Percentiles rank a stretch among this genome's conserved stretches.
These are phyloP conservation scores for Diplodia seriata DNA, from an alignment of 2,329 filamentous ascomycete species.

Conservation along the genomic window DNA sequence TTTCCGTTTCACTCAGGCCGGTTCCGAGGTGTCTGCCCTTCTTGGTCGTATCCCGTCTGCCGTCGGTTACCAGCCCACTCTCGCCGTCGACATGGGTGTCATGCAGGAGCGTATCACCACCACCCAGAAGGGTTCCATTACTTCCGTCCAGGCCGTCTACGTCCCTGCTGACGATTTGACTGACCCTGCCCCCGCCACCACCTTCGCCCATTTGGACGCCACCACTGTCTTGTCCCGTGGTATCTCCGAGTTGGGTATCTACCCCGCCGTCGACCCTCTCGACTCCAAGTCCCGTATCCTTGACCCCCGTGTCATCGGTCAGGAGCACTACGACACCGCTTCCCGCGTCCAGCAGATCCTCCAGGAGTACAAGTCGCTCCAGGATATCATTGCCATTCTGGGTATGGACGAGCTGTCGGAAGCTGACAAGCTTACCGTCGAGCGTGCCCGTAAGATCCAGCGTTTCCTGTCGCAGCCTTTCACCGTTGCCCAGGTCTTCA, in stretches of 20 bases:
- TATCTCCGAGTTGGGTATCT: constrained; percentile 99
- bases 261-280: constrained; percentile 99
- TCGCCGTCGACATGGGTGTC: constrained; percentile 97
- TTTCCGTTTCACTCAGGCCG: constrained; percentile 99
- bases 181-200: constrained; percentile 98
- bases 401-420: constrained; percentile 99
- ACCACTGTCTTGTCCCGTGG: constrained; percentile 99
- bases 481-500: constrained; percentile 86
- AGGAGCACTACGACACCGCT: constrained; percentile 97
- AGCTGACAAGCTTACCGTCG: constrained; percentile 99
- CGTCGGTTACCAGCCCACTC: constrained; percentile 99
- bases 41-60: constrained; percentile 99
- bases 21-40: constrained; percentile 99
- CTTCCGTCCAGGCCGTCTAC: constrained; percentile 99
- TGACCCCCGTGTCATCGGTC: constrained; percentile 96
- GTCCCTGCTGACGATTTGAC: constrained; percentile 99
- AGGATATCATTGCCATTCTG: constrained; percentile 99
- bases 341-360: constrained; percentile 98
- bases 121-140: constrained; percentile 99
- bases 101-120: constrained; percentile 99
- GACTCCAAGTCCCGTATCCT: constrained; percentile 99
- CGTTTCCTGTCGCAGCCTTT: constrained; percentile 99
- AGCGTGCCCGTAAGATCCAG: constrained; percentile 99
- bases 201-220: constrained; percentile 99
- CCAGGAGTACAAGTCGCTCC: constrained; percentile 99